These are phyloP conservation scores for Porphyrellus cyaneotinctus DNA, from an alignment of 768 basidiomycete species.

Conservation along the genomic window DNA sequence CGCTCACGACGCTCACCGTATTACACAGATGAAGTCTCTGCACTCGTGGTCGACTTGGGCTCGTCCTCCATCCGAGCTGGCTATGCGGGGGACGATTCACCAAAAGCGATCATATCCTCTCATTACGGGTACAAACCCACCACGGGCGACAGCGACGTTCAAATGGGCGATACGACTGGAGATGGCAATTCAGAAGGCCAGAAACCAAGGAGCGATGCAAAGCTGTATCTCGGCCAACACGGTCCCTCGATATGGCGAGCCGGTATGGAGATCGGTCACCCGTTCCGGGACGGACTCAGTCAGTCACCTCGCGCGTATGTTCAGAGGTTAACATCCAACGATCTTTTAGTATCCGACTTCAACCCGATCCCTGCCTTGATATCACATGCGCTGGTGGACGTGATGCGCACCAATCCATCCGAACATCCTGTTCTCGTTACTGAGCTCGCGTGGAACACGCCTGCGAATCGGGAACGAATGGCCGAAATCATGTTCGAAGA, in stretches of 20 bases:
- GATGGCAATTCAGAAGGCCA: constrained; percentile 29
- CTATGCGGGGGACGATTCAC: constrained; percentile 96
- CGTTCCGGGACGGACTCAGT: constrained; percentile 84
- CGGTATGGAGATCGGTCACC: constrained; percentile 84
- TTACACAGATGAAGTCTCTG: constrained; percentile 89
- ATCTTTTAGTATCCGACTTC: constrained; percentile 64
- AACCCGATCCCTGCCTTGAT: constrained; percentile 67
- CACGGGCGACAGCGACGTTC: constrained; percentile 28
- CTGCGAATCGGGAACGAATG: constrained; percentile 89
- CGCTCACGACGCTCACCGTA: neutral
- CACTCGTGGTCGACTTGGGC: constrained; percentile 93
- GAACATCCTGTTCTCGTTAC: constrained; percentile 93
- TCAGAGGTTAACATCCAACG: constrained; percentile 1
- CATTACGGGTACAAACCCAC: constrained; percentile 72
- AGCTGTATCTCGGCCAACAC: constrained; percentile 80
- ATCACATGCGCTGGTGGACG: constrained; percentile 68
- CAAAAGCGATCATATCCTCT: constrained; percentile 88
- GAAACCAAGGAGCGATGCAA: constrained; percentile 44
- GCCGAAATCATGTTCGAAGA: constrained; percentile 98
- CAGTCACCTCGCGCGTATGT: constrained; percentile 25
- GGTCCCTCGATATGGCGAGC: constrained; percentile 88
- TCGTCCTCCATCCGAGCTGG: constrained; percentile 87
- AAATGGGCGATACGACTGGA: constrained; percentile 40
- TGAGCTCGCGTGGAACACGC: constrained; percentile 95
- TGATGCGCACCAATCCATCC: constrained; percentile 69